Percentiles rank a stretch among this genome's conserved stretches.
These are phyloP conservation scores for Myriangium duriaei DNA, from an alignment of 2,329 filamentous ascomycete species.

Conservation along the genomic window DNA sequence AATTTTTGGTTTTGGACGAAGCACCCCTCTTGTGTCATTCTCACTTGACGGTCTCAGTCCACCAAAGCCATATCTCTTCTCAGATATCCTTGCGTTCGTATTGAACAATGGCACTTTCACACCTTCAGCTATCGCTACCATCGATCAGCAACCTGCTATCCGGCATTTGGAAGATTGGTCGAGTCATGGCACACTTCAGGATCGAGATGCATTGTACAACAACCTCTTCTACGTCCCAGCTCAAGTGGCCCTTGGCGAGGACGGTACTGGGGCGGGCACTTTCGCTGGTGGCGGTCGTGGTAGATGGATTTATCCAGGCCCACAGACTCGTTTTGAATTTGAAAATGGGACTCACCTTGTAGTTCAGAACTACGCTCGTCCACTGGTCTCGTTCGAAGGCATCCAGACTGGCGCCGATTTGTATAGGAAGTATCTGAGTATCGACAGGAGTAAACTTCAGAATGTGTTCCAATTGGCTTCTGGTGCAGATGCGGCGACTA, in stretches of 20 bases:
- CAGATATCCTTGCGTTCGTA: conserved; percentile 31
- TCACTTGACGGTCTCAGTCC: conserved; percentile 46
- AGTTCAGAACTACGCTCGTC: conserved; percentile 32
- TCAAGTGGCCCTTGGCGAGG: conserved; percentile 28
- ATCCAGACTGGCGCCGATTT: conserved; percentile 31
- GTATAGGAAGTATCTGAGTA: conserved; percentile 25
- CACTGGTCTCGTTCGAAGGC: conserved; percentile 28
- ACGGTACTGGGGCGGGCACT: conserved; percentile 30
- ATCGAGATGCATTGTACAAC: conserved; percentile 46
- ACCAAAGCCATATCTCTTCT: conserved; percentile 45
- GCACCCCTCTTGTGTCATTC: conserved; percentile 44
- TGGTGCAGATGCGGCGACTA: conserved; percentile 9
- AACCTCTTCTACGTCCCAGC: conserved; percentile 35
- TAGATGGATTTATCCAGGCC: conserved; percentile 31
- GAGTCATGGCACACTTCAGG: conserved; percentile 38
- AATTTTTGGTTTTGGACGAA: conserved; percentile 39
- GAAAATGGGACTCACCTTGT: conserved; percentile 31
- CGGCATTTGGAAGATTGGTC: conserved; percentile 38
- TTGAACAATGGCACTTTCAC: conserved; percentile 29
- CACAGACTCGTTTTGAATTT: conserved; percentile 32
- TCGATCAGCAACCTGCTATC: conserved; percentile 45
- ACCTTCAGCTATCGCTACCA: conserved; percentile 39
- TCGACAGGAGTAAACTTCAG: conserved; percentile 12
- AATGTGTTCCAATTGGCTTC: conserved; percentile 15
- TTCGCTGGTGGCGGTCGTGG: conserved; percentile 34